Evolutionary conservation across 345 rosid genomes (phyloP), one percentile per base, ranked within the genome.

Genomic region (Excoecaria agallocha): DNA sequence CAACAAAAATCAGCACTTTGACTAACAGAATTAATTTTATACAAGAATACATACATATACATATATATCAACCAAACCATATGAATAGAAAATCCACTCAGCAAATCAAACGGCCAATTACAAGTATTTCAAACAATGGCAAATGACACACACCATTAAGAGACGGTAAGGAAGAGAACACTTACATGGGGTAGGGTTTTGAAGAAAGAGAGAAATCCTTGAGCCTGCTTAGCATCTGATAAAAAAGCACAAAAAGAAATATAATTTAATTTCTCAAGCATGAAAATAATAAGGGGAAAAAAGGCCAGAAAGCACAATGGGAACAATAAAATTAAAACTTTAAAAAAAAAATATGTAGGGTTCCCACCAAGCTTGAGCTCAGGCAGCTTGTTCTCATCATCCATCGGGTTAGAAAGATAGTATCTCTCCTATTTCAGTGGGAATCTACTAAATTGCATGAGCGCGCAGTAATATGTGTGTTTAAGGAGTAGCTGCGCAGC

Each of bases 191-290:
- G 91, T 64, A 95, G 92, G 77, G 91, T 87, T 87, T 88, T 95
- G 90, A 90, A 95, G 88, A 95, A 95, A 12, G 94, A 88, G 71
- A 95, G 90, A 85, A 95, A 95, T 78, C 99, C 99, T 79, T 90
- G 96, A 74, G 99, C 94, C 81, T 95, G 99, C 87, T 89, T 93
- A 60, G 90, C 90, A 87, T 93, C 98, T 94, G 57, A 30, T 70
- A 69, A 64, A 24, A 54, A 4, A 49, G 5, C 43, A 68, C 35
- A 4, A 68, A 30, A 50, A 19, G 22, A 80, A 12, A 57, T 63
- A 24, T 63, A 24, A 67, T 20, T 41, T 82, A 51, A 72, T 54
- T 69, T 70, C n/a, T 73, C 69, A 79, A 15, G 22, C 74, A 70
- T 63, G 63, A 12, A 63, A 79, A 43, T 6, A 69, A 35, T 30